These are phyloP conservation scores for Saccharomyces hybrid DNA, from an alignment of 1,139 yeast species.

Conservation along the genomic window DNA sequence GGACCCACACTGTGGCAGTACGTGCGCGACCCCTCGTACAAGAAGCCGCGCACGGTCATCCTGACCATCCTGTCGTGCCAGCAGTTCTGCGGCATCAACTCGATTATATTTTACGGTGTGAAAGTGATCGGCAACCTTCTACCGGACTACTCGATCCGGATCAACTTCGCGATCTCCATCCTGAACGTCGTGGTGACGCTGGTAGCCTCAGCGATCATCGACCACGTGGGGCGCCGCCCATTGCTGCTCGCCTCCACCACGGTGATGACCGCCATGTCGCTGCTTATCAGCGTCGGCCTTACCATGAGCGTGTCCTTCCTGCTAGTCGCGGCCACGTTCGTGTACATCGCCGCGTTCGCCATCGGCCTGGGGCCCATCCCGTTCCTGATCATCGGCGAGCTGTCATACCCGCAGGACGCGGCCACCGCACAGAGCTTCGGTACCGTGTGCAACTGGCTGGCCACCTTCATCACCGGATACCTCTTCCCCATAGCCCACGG, in stretches of 20 bases:
- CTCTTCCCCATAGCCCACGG: constrained; percentile 67
- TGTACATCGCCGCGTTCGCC: constrained; percentile 78
- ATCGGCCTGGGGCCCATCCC: constrained; percentile 94
- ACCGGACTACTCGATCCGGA: constrained; percentile 62
- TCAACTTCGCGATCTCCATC: constrained; percentile 68
- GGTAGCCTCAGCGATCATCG: constrained; percentile 64
- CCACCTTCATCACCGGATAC: constrained; percentile 76
- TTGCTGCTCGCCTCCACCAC: constrained; percentile 56
- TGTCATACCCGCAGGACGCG: constrained; percentile 70
- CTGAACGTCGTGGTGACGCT: constrained; percentile 69
- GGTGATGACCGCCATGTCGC: constrained; percentile 62
- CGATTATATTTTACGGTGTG: constrained; percentile 88
- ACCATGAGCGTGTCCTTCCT: constrained; percentile 41
- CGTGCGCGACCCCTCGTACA: constrained; percentile 43
- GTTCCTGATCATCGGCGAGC: constrained; percentile 79
- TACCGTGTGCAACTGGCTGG: constrained; percentile 82
- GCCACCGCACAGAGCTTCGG: constrained; percentile 92
- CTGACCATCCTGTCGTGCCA: constrained; percentile 76
- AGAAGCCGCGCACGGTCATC: constrained; percentile 56
- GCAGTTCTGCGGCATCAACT: constrained; percentile 87
- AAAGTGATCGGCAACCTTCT: constrained; percentile 56
- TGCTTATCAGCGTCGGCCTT: constrained; percentile 62
- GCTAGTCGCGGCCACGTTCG: constrained; percentile 59
- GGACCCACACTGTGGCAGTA: constrained; percentile 36
- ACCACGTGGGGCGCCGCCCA: constrained; percentile 68